phyloP scores from a whole-genome alignment of 2,329 filamentous ascomycete species.

The Chaetomium sp. region DNA sequence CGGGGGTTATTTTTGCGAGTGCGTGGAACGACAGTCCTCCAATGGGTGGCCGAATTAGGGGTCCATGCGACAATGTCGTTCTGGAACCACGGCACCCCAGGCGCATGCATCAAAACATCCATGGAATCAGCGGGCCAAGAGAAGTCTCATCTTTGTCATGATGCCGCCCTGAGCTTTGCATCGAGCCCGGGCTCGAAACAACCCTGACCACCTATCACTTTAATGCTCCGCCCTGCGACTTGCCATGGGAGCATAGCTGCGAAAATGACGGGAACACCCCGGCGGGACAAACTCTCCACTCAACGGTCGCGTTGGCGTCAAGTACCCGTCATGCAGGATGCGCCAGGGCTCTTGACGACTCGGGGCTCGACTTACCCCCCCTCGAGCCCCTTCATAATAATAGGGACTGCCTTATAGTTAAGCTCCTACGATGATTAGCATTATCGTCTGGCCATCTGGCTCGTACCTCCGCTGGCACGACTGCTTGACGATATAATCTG shows the following conservation, averaged over 20 bases:
- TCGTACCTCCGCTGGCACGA: neutral
- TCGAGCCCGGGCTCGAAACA: conserved; percentile 12
- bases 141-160: conserved; percentile 3
- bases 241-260: neutral
- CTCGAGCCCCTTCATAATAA: conserved; percentile 3
- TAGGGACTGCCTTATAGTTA: conserved; percentile 13
- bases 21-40: too few relatives aligned
- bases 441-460: conserved; percentile 4
- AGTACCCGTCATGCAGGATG: conserved; percentile 13
- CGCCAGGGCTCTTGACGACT: conserved; percentile 6
- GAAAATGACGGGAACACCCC: neutral
- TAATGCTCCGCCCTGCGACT: neutral
- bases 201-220: conserved; percentile 9
- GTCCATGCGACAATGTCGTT: too few relatives aligned
- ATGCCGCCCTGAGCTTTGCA: conserved; percentile 10
- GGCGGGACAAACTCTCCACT: conserved; percentile 10
- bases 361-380: neutral
- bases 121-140: conserved; percentile 1
- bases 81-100: too few relatives aligned
- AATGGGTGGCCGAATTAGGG: too few relatives aligned
- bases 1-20: too few relatives aligned
- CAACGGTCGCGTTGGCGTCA: conserved; percentile 6
- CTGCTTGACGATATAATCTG: conserved; percentile 11
- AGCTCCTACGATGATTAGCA: conserved; percentile 14
- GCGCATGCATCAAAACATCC: too few relatives aligned